phyloP scores from a whole-genome alignment of 129 eudicot genomes.

The Scalesia atractyloides region DNA sequence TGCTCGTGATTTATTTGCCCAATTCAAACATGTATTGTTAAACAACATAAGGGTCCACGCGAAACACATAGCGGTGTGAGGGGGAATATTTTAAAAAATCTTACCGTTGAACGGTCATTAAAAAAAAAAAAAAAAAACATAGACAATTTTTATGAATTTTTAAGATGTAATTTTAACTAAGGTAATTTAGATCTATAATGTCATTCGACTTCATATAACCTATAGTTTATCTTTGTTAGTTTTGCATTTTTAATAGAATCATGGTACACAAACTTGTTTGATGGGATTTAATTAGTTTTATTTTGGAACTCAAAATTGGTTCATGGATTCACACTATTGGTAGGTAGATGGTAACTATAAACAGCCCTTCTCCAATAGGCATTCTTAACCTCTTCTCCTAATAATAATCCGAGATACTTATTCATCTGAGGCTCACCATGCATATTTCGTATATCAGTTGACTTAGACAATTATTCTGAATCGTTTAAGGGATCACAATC shows the following conservation, averaged over 20 bases:
- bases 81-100: too few relatives aligned
- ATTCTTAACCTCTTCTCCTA: background rate
- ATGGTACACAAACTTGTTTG: background rate
- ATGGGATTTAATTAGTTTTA: background rate
- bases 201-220: background rate
- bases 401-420: background rate
- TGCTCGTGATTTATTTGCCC: slow-evolving; percentile 23
- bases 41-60: too few relatives aligned
- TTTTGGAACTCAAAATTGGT: background rate
- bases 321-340: background rate
- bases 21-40: background rate
- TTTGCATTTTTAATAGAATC: background rate
- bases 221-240: background rate
- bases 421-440: background rate
- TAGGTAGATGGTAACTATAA: background rate
- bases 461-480: too few relatives aligned
- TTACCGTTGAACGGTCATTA: too few relatives aligned
- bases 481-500: too few relatives aligned
- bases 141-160: background rate
- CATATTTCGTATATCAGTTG: too few relatives aligned
- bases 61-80: too few relatives aligned
- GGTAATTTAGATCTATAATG: background rate
- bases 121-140: too few relatives aligned
- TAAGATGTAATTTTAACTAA: background rate
- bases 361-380: background rate